A percentile compares a stretch with the other conserved stretches of the same genome.
Conservation (phyloP, 2,329 filamentous ascomycete genomes). For the Chaetomium globosum region DNA sequence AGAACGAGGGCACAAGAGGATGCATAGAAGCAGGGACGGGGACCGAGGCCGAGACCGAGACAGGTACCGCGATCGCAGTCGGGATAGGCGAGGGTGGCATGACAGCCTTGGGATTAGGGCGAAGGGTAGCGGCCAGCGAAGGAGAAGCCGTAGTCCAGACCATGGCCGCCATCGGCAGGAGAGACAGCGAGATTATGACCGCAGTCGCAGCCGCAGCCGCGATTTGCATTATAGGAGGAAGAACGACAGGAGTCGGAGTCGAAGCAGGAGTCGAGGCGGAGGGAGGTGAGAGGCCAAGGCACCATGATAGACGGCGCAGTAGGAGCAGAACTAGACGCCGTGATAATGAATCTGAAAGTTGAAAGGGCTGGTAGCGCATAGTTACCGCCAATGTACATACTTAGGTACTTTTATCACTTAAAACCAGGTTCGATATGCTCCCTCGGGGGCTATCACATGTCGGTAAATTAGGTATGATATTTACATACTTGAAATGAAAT, state of each 20-base stretch:
- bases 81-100: conserved; percentile 35
- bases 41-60: conserved; percentile 32
- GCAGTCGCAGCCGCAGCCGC: conserved; percentile 44
- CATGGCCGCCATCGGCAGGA: conserved; percentile 26
- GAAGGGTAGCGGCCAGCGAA: conserved; percentile 41
- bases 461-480: not conserved
- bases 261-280: conserved; percentile 37
- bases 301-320: conserved; percentile 32
- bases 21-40: conserved; percentile 40
- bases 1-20: conserved; percentile 42
- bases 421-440: not conserved
- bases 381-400: not conserved
- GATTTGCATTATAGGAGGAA: conserved; percentile 32
- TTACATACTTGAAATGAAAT: not conserved
- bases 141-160: conserved; percentile 45
- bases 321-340: conserved; percentile 40
- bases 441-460: not conserved
- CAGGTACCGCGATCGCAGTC: conserved; percentile 35
- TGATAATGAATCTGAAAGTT: conserved; percentile 14
- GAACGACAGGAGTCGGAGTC: conserved; percentile 27
- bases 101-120: conserved; percentile 34
- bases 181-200: conserved; percentile 41
- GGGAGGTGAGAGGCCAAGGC: conserved; percentile 34
- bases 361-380: not conserved
- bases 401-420: not conserved